Percentiles rank a stretch among this genome's conserved stretches.
Conservation (phyloP, 208 protist species). For the Balamuthia mandrillaris region DNA sequence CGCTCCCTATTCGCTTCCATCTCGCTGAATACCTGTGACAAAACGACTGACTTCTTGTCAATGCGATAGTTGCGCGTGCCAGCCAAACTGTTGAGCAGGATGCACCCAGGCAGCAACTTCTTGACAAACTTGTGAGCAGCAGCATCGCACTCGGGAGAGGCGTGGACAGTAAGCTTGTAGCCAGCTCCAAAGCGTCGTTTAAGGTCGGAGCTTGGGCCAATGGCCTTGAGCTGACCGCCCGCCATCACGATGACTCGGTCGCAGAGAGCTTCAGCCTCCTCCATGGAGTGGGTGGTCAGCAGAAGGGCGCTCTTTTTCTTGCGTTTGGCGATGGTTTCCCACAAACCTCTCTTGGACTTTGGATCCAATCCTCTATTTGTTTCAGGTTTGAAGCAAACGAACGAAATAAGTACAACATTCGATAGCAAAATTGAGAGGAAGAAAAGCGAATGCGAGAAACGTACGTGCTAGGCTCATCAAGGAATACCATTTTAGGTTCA, state of each 20-base stretch:
- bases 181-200: slow-evolving; percentile 15
- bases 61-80: neutral
- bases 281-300: slow-evolving; percentile 56
- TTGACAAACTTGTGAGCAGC: neutral
- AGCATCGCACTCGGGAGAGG: neutral
- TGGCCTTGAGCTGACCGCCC: neutral
- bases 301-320: slow-evolving; percentile 33
- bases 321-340: slow-evolving; percentile 33
- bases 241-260: slow-evolving; percentile 25
- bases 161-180: slow-evolving; percentile 21
- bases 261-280: slow-evolving; percentile 46
- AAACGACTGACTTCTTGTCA: neutral
- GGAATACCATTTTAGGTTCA: neutral
- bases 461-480: slow-evolving; percentile 48
- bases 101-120: neutral
- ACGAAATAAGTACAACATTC: neutral
- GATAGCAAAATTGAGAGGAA: neutral
- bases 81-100: slow-evolving; percentile 7
- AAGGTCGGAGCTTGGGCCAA: neutral
- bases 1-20: neutral
- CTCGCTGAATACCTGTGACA: neutral
- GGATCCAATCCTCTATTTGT: slow-evolving; percentile 43
- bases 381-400: neutral
- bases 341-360: slow-evolving; percentile 41
- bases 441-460: neutral